Base-by-base conservation (phyloP, 495 filamentous ascomycete species). In the Penicillium pancosmium region DNA sequence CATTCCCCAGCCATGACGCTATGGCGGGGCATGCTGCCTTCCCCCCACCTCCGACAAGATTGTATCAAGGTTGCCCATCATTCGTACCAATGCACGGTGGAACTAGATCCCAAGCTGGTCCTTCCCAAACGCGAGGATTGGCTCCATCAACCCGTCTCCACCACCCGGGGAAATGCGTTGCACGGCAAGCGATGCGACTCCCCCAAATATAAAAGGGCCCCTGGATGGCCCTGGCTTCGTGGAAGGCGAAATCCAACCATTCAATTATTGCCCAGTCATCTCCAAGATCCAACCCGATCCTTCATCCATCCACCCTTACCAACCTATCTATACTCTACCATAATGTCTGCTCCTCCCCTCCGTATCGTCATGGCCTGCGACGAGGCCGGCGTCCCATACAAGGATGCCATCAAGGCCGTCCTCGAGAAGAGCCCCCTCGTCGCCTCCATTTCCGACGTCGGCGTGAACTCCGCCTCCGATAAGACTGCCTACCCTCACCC, bases 401-500 rank as follows among this genome's bases (percentile, higher is more conserved):
- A 92, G 74, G 82, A 85, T 71, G 86, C 86, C 64, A 86, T 95
- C 79, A 91, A 88, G 69, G 78, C 80, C 33, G 83, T 87, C 70
- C 85, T 95, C 55, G 79, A 86, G 56, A 78, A 82, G 40, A 80
- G 87, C 75, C 80, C 86, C 3, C 82, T 84, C 54, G 89, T 95
- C 67, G 77, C 75, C 43, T 84, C 81, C 61, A 81, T 95, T 48
- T 77, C 80, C 56, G 91, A 94, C 64, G 83, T 88, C 50, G 86
- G 86, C 40, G 89, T 91, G 57, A 78, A 84, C 65, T 78, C 81
- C 27, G 62, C 80, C 44, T 72, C 78, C 50, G 90, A 93, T 81
- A 91, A 91, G 71, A 93, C 89, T 10, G 88, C 90, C 41, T 95
- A 95, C 70, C 90, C 91, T 3, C 88, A 91, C 77, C 81, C 89